Evolutionary conservation across 257 asterid genomes (phyloP).

Genomic region (Nicotiana obtusifolia): DNA sequence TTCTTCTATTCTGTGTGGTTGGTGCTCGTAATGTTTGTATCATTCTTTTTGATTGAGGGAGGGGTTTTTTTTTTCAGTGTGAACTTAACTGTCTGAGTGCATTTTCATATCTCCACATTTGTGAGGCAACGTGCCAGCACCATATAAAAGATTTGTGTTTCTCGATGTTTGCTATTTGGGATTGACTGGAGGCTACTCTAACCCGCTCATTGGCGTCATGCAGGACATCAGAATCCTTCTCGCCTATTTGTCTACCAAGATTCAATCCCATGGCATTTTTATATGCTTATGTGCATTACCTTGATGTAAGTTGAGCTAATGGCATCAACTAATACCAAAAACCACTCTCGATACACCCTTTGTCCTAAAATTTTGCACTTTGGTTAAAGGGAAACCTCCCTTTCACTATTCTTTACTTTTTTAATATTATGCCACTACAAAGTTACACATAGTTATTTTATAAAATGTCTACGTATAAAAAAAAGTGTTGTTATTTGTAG

Average conservation of each 20-base stretch:
- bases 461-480: neutral
- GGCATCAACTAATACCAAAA: neutral
- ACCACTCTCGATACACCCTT: neutral
- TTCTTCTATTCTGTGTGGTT: neutral
- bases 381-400: neutral
- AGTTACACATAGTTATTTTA: neutral
- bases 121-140: neutral
- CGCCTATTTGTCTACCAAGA: conserved; percentile 96
- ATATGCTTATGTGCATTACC: conserved; percentile 88
- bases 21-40: neutral
- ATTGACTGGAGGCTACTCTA: neutral
- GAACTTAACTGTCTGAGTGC: neutral
- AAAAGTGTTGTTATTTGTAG: neutral
- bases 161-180: neutral
- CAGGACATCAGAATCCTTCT: conserved; percentile 96
- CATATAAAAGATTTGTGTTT: neutral
- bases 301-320: conserved; percentile 62
- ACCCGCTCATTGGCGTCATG: conserved; percentile 20
- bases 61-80: neutral
- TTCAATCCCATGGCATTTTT: conserved; percentile 90
- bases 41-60: too few relatives aligned
- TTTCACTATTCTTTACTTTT: neutral
- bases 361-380: neutral
- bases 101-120: neutral
- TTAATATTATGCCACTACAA: neutral